Evolutionary conservation across 768 basidiomycete genomes (phyloP), one percentile per base, ranked within the genome.

Genomic region (Phanerochaete sordida): DNA sequence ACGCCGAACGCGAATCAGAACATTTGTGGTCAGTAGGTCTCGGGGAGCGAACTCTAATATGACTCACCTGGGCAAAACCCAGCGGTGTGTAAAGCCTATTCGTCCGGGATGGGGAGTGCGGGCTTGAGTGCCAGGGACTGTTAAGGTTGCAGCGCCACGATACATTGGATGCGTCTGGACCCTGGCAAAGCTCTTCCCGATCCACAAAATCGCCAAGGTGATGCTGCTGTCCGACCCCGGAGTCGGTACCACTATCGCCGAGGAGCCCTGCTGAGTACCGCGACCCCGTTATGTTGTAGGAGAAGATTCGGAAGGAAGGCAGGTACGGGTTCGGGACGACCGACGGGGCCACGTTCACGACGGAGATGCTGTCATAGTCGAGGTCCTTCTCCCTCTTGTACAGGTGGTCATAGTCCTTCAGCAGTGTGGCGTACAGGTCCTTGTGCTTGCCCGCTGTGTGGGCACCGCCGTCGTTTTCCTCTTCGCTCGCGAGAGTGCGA

Each of bases 281-380:
- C 11, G 59, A 61, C 2, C 75, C 83, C 1, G 86, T 85, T 24
- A 82, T 76, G 70, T 95, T 95, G 79, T 93, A 95, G 65, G 84
- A 78, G 74, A 86, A 95, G 13, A 95, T 79, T 64, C 93, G 77
- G 67, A 95, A 85, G 16, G 86, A 81, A 2, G 95, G 92, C 50
- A 90, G 72, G 74, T 90, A 97, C 19, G 86, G 86, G 59, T 92
- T 92, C n/a, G 93, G 93, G 57, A 95, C 88, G 23, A 94, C 84
- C 33, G 90, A 83, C 4, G 94, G 90, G 35, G 83, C 81, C 27
- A 93, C 88, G 69, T 91, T 93, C 62, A 93, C 81, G 35, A 91
- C 85, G 3, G 84, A 84, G 66, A 87, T 92, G 62, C 88, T 78
- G 65, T 83, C 85, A 64, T 84, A 68, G 68, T 88, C 81, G 44